Conservation (phyloP, 805 yeast genomes). For the Komagataella mondaviorum region DNA sequence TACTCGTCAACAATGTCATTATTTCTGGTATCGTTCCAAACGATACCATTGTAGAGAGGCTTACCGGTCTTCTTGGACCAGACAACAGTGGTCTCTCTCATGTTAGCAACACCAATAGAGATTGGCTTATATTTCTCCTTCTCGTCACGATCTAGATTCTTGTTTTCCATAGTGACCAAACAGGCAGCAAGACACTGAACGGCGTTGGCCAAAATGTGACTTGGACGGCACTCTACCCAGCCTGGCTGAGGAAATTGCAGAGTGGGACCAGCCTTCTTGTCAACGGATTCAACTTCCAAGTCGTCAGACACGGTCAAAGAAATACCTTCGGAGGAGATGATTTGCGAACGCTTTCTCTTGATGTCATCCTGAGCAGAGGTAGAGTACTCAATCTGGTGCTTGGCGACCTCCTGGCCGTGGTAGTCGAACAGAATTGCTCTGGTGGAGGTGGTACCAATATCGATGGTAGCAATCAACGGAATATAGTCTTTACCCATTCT, state of each 20-base stretch:
- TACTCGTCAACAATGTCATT: conserved; percentile 53
- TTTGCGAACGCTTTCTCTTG: conserved; percentile 28
- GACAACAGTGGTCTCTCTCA: conserved; percentile 87
- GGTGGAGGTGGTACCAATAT: conserved; percentile 87
- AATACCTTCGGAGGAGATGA: conserved; percentile 65
- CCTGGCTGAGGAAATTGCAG: conserved; percentile 69
- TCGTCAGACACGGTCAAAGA: conserved; percentile 42
- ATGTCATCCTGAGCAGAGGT: conserved; percentile 25
- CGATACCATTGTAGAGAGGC: conserved; percentile 80
- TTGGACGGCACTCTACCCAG: conserved; percentile 92
- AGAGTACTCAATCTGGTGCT: conserved; percentile 81
- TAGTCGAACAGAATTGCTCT: conserved; percentile 71
- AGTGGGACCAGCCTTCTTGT: conserved; percentile 48
- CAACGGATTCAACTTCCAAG: conserved; percentile 49
- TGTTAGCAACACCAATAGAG: conserved; percentile 83
- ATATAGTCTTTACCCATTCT: conserved; percentile 3
- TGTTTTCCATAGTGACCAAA: conserved; percentile 37
- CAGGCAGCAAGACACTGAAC: conserved; percentile 66
- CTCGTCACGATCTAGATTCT: conserved; percentile 27
- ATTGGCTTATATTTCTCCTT: conserved; percentile 46
- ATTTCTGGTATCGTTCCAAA: conserved; percentile 93
- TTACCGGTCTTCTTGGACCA: conserved; percentile 79
- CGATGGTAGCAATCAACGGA: conserved; percentile 57
- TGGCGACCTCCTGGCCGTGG: conserved; percentile 67
- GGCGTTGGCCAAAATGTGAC: conserved; percentile 67